Conservation (phyloP, 306 rosid genomes). For the Prunus padus region DNA sequence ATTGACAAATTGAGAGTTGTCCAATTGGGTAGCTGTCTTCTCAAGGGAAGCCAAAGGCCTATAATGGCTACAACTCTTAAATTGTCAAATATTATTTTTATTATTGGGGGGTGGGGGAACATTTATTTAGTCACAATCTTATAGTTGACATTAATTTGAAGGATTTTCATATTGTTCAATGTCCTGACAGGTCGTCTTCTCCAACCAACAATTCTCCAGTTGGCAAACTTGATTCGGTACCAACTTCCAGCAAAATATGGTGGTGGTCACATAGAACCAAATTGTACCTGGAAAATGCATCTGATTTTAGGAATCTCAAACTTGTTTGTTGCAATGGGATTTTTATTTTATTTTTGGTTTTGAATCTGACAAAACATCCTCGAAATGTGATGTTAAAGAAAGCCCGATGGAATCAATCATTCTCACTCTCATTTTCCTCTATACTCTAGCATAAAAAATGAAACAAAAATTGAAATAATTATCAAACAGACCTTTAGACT, state of each 20-base stretch:
- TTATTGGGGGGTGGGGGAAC: not conserved
- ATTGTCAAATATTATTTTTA: not conserved
- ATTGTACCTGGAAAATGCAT: not conserved
- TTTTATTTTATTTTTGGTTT: no score
- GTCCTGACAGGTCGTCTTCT: not conserved
- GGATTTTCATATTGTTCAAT: conserved; percentile 3
- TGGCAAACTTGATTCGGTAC: not conserved
- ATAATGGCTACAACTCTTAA: not conserved
- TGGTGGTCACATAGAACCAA: no score
- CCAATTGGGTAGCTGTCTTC: conserved; percentile 6
- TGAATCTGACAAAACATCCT: not conserved
- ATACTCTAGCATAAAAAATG: no score
- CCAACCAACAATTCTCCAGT: conserved; percentile 14
- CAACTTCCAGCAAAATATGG: not conserved
- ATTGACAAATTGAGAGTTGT: not conserved
- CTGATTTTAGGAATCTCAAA: not conserved
- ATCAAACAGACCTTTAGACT: no score
- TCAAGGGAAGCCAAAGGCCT: not conserved
- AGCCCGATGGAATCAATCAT: no score
- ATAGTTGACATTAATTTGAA: not conserved
- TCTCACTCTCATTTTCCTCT: no score
- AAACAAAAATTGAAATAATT: no score
- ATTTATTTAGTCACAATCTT: conserved; percentile 11
- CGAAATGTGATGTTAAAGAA: not conserved
- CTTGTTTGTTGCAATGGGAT: not conserved